Evolutionary conservation across 1,139 yeast species (phyloP).

Genomic region (Geotrichum europaeum): DNA sequence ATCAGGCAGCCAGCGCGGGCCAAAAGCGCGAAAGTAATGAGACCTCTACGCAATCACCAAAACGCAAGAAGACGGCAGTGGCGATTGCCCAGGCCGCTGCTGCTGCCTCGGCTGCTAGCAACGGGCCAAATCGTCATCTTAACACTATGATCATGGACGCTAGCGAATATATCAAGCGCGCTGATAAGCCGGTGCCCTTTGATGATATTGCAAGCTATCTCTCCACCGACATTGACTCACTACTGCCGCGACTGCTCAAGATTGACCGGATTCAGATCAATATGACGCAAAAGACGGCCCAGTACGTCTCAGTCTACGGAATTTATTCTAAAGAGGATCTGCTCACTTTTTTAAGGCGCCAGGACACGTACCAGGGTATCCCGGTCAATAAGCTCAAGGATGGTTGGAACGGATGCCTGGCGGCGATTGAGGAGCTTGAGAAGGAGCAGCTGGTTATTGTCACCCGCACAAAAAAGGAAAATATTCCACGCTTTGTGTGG

Average conservation of each 20-base stretch:
- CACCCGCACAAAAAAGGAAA: slow-evolving; percentile 84
- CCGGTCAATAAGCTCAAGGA: slow-evolving; percentile 86
- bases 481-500: slow-evolving; percentile 87
- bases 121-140: slow-evolving; percentile 53
- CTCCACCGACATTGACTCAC: slow-evolving; percentile 36
- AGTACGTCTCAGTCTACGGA: slow-evolving; percentile 83
- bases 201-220: slow-evolving; percentile 56
- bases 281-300: slow-evolving; percentile 53
- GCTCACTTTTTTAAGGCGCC: slow-evolving; percentile 65
- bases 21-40: slow-evolving; percentile 20
- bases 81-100: slow-evolving; percentile 12
- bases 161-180: slow-evolving; percentile 70
- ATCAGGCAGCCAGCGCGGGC: slow-evolving; percentile 20
- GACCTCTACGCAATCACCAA: slow-evolving; percentile 22
- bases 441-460: slow-evolving; percentile 66
- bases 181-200: slow-evolving; percentile 64
- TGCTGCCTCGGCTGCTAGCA: slow-evolving; percentile 34
- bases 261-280: slow-evolving; percentile 57
- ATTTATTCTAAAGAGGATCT: slow-evolving; percentile 77
- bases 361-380: slow-evolving; percentile 82
- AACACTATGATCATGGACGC: slow-evolving; percentile 82
- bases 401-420: slow-evolving; percentile 83
- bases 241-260: slow-evolving; percentile 65
- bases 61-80: slow-evolving; percentile 13
- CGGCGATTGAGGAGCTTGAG: slow-evolving; percentile 50